Evolutionary conservation across 495 filamentous ascomycete species (phyloP).

Genomic region (Cairneyella variabilis): DNA sequence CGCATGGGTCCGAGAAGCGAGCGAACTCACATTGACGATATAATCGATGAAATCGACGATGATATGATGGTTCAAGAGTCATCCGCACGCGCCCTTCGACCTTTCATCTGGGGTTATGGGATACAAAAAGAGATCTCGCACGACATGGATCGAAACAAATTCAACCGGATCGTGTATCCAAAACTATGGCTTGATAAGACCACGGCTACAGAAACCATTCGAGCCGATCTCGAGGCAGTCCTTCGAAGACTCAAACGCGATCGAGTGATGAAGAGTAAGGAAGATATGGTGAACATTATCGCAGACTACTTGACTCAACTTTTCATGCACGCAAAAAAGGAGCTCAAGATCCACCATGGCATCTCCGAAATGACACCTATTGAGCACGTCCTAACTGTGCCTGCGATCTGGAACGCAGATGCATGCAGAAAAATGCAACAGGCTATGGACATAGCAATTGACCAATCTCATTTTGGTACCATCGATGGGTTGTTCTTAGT

Average conservation of each 20-base stretch:
- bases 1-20: too few relatives aligned
- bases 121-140: not conserved
- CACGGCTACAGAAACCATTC: not conserved
- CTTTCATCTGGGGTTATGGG: constrained; percentile 10
- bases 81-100: not conserved
- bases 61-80: not conserved
- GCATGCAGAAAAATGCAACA: constrained; percentile 30
- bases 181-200: constrained; percentile 9
- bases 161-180: constrained; percentile 8
- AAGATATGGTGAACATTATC: constrained; percentile 20
- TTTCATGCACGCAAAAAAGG: constrained; percentile 19
- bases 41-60: not conserved
- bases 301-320: constrained; percentile 25
- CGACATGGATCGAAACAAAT: constrained; percentile 7
- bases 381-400: constrained; percentile 30
- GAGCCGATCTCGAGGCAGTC: too few relatives aligned
- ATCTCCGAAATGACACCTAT: constrained; percentile 2
- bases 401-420: constrained; percentile 29
- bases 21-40: not conserved
- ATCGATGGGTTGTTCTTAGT: constrained; percentile 29
- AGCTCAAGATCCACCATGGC: constrained; percentile 12
- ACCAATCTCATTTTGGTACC: constrained; percentile 18
- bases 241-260: too few relatives aligned
- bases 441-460: constrained; percentile 27
- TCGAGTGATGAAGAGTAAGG: constrained; percentile 6